Conservation (phyloP, 2,329 filamentous ascomycete species). For the Fusarium fujikuroi region DNA sequence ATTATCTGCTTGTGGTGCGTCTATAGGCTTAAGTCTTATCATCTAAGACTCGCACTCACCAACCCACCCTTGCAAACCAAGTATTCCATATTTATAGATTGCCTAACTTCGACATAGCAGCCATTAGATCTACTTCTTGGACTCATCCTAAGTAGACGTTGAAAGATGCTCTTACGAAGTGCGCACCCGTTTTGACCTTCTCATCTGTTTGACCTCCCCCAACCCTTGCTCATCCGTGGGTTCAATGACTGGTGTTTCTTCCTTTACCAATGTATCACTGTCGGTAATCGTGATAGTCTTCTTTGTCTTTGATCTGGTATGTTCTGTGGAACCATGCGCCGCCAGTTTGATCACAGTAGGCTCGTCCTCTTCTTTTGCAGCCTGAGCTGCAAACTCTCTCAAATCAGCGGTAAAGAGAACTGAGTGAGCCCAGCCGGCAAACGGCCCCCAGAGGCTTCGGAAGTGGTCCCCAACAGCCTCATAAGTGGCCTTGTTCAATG, state of each 20-base stretch:
- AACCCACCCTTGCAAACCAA: neutral
- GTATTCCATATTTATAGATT: neutral
- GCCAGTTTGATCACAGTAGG: slow-evolving; percentile 30
- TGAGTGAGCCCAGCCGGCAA: slow-evolving; percentile 97
- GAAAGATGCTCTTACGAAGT: slow-evolving; percentile 17
- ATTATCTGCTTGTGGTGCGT: neutral
- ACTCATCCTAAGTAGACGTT: neutral
- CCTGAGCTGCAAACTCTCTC: slow-evolving; percentile 80
- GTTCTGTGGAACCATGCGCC: slow-evolving; percentile 5
- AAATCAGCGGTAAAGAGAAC: slow-evolving; percentile 96
- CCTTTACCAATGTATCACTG: slow-evolving; percentile 26
- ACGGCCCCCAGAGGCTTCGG: slow-evolving; percentile 86
- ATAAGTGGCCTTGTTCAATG: slow-evolving; percentile 88
- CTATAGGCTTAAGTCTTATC: neutral
- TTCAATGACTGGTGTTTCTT: slow-evolving; percentile 21
- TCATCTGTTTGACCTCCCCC: slow-evolving; percentile 22
- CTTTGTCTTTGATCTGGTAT: slow-evolving; percentile 42
- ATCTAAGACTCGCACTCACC: neutral
- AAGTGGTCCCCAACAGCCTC: slow-evolving; percentile 93
- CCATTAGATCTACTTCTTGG: neutral
- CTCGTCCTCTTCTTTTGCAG: slow-evolving; percentile 39
- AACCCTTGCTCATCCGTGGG: slow-evolving; percentile 25
- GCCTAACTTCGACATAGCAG: neutral
- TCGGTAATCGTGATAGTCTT: slow-evolving; percentile 33
- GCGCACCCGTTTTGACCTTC: slow-evolving; percentile 46